A percentile compares a stretch with the other conserved stretches of the same genome.
These are phyloP conservation scores for Monosporascus sp. DNA, from an alignment of 2,329 filamentous ascomycete genomes.

Conservation along the genomic window DNA sequence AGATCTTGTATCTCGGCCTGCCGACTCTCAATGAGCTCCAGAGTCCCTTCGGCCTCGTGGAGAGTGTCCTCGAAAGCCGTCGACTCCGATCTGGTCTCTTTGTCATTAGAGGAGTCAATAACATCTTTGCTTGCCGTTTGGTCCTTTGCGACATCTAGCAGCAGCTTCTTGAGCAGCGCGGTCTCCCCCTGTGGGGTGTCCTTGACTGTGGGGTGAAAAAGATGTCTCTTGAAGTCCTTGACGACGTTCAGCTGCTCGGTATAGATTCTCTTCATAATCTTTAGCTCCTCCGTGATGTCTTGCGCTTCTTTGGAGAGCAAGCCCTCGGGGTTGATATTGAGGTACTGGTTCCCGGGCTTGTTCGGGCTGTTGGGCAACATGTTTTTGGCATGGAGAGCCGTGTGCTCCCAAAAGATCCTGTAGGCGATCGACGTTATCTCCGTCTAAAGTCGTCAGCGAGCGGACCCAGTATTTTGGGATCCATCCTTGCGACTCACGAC, in stretches of 20 bases:
- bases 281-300: constrained; percentile 28
- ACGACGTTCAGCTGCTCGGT: constrained; percentile 17
- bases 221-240: constrained; percentile 9
- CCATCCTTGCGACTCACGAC: constrained; percentile 11
- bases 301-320: constrained; percentile 25
- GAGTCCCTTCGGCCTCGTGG: background rate
- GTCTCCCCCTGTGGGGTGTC: background rate
- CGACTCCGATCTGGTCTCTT: background rate
- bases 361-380: background rate
- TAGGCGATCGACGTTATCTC: constrained; percentile 2
- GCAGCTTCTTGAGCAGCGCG: background rate
- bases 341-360: background rate
- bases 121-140: constrained; percentile 2
- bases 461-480: constrained; percentile 1
- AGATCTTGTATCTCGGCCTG: constrained; percentile 1
- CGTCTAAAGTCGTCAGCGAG: constrained; percentile 5
- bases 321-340: constrained; percentile 25
- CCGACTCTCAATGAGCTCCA: constrained; percentile 1
- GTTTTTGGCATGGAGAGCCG: constrained; percentile 4
- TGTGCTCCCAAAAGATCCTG: background rate
- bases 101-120: background rate
- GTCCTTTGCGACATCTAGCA: background rate
- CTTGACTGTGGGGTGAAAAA: background rate
- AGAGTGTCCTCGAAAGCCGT: background rate
- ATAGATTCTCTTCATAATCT: constrained; percentile 26